These are phyloP conservation scores for Malassezia vespertilionis DNA, from an alignment of 1,284 basidiomycete genomes.

Conservation along the genomic window DNA sequence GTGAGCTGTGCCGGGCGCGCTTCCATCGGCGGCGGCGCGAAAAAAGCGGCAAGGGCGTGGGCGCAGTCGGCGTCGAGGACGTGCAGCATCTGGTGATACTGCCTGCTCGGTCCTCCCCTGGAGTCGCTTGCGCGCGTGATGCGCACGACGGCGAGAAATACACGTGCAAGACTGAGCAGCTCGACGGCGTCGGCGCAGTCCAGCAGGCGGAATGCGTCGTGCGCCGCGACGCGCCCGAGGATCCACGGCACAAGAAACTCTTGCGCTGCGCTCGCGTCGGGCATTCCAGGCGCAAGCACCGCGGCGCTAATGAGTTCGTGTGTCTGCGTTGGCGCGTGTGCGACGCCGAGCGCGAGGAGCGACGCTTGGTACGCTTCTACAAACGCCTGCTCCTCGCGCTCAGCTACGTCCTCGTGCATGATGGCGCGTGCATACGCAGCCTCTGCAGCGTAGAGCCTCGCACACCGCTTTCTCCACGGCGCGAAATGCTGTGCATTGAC, in stretches of 20 bases:
- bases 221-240: constrained; percentile 20
- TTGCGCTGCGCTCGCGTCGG: constrained; percentile 17
- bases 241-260: constrained; percentile 20
- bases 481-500: constrained; percentile 24
- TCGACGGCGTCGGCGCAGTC: constrained; percentile 25
- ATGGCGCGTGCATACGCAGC: constrained; percentile 17
- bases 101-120: constrained; percentile 1
- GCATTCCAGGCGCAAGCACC: constrained; percentile 14
- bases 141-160: constrained; percentile 28
- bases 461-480: constrained; percentile 28
- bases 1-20: constrained; percentile 20
- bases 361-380: constrained; percentile 21
- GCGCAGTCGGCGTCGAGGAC: constrained; percentile 29
- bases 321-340: constrained; percentile 20
- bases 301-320: constrained; percentile 18
- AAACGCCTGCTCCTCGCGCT: constrained; percentile 15
- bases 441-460: constrained; percentile 18
- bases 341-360: constrained; percentile 19
- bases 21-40: constrained; percentile 9
- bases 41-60: constrained; percentile 22
- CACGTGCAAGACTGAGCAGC: constrained; percentile 26
- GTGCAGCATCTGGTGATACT: constrained; percentile 22
- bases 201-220: constrained; percentile 21
- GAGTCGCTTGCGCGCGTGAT: constrained; percentile 21
- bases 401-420: constrained; percentile 4